Conservation (phyloP, 257 asterid genomes). For the Leonotis leonurus region DNA sequence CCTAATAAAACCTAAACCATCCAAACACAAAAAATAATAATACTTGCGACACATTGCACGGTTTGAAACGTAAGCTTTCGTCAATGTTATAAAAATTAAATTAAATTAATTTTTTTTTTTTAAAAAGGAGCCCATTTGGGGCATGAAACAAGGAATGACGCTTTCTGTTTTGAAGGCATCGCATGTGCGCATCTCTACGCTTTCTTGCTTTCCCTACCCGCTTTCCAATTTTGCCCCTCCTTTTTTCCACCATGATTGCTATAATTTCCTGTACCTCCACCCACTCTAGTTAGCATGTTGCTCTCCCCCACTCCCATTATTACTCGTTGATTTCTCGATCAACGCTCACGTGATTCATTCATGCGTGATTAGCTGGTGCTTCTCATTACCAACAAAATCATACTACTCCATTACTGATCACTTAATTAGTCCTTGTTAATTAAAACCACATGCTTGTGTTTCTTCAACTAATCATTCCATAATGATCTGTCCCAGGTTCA, state of each 20-base stretch:
- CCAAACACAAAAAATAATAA: no score
- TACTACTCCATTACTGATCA: not conserved
- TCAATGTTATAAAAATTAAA: no score
- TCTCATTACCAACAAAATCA: not conserved
- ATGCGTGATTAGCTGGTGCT: no score
- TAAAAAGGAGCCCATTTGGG: constrained; percentile 9
- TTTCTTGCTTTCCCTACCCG: constrained; percentile 41
- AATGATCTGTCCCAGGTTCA: not conserved
- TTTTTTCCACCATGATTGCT: not conserved
- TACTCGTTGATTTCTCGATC: not conserved
- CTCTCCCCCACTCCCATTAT: constrained; percentile 16
- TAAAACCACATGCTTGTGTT: constrained; percentile 22
- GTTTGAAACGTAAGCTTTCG: no score
- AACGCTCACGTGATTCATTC: constrained; percentile 1
- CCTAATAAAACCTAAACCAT: no score
- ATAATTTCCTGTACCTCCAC: constrained; percentile 12
- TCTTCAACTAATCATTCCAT: constrained; percentile 11
- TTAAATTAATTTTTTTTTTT: no score
- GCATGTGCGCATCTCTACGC: constrained; percentile 47
- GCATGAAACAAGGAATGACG: constrained; percentile 32
- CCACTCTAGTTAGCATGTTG: constrained; percentile 25
- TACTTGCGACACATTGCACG: no score
- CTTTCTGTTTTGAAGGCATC: constrained; percentile 38
- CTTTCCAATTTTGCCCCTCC: constrained; percentile 9
- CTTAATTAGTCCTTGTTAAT: no score